Conservation (phyloP, 1,284 basidiomycete species). For the Puccinia sorghi region DNA sequence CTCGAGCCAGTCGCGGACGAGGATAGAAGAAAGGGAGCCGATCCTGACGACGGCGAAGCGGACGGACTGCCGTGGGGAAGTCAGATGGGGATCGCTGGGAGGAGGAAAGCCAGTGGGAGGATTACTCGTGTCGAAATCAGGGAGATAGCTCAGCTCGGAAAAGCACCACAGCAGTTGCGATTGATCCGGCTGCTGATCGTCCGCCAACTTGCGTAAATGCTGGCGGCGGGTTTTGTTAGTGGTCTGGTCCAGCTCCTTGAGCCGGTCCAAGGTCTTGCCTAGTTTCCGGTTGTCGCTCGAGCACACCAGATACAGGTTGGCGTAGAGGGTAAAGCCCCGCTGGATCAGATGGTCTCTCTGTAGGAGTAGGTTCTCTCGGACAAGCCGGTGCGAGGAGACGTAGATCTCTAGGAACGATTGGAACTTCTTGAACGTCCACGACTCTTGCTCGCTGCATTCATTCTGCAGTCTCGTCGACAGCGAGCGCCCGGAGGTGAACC, state of each 20-base stretch:
- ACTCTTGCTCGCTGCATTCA: conserved; percentile 13
- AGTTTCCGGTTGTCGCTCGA: conserved; percentile 5
- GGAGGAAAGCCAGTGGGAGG: too few species aligned
- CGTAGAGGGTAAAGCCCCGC: conserved; percentile 15
- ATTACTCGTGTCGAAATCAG: neutral
- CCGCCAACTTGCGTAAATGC: neutral
- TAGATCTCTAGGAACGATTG: conserved; percentile 39
- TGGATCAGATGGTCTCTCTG: neutral
- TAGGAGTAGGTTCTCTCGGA: conserved; percentile 24
- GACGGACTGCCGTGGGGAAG: neutral
- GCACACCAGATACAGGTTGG: conserved; percentile 26
- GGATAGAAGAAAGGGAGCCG: conserved; percentile 4
- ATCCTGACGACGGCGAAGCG: conserved; percentile 23
- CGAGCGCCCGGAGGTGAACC: conserved; percentile 35
- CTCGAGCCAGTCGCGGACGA: conserved; percentile 22
- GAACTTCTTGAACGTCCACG: conserved; percentile 40
- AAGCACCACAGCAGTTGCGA: conserved; percentile 24
- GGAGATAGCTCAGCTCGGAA: conserved; percentile 17
- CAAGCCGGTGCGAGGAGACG: conserved; percentile 7
- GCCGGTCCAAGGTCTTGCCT: conserved; percentile 14
- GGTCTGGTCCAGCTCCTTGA: conserved; percentile 4
- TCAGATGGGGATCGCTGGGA: neutral
- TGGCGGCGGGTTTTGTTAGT: conserved; percentile 11
- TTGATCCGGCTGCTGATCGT: neutral
- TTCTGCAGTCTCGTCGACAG: conserved; percentile 27